A percentile compares a stretch with the other conserved stretches of the same genome.
These are phyloP conservation scores for Blastobotrys petasosporus DNA, from an alignment of 1,139 yeast genomes.

Conservation along the genomic window DNA sequence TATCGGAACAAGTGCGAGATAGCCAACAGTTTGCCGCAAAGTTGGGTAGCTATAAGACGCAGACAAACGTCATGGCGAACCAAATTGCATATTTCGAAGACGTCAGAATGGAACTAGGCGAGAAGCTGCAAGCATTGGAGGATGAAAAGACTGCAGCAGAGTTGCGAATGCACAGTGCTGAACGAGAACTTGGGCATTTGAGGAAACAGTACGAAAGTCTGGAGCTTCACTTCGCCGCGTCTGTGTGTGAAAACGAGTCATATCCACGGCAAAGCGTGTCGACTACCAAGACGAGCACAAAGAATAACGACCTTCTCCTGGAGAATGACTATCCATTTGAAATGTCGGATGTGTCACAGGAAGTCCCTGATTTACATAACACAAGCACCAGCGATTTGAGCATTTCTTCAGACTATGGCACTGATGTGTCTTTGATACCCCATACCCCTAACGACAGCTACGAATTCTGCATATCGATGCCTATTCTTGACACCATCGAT, in stretches of 20 bases:
- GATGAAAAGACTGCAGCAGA: slow-evolving; percentile 21
- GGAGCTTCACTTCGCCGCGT: slow-evolving; percentile 9
- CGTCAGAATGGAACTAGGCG: slow-evolving; percentile 20
- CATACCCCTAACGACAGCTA: too few relatives aligned
- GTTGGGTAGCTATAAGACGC: slow-evolving; percentile 17
- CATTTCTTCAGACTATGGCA: not conserved
- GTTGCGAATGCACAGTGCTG: slow-evolving; percentile 22
- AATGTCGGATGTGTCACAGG: not conserved
- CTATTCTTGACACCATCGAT: too few relatives aligned
- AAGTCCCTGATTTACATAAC: not conserved
- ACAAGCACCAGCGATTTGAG: not conserved
- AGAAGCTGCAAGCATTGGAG: slow-evolving; percentile 17
- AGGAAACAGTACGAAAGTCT: slow-evolving; percentile 22
- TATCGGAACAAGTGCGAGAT: slow-evolving; percentile 16
- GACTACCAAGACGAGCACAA: not conserved
- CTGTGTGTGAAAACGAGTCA: not conserved
- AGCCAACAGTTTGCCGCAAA: slow-evolving; percentile 18
- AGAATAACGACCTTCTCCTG: not conserved
- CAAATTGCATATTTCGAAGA: slow-evolving; percentile 22
- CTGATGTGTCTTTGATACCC: too few relatives aligned
- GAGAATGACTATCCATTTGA: not conserved
- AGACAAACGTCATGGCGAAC: slow-evolving; percentile 18
- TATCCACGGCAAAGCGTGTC: not conserved
- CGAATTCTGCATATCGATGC: too few relatives aligned
- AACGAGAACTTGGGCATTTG: slow-evolving; percentile 22